phyloP scores from a whole-genome alignment of 257 asterid genomes.

The Solanum ossicruentum region DNA sequence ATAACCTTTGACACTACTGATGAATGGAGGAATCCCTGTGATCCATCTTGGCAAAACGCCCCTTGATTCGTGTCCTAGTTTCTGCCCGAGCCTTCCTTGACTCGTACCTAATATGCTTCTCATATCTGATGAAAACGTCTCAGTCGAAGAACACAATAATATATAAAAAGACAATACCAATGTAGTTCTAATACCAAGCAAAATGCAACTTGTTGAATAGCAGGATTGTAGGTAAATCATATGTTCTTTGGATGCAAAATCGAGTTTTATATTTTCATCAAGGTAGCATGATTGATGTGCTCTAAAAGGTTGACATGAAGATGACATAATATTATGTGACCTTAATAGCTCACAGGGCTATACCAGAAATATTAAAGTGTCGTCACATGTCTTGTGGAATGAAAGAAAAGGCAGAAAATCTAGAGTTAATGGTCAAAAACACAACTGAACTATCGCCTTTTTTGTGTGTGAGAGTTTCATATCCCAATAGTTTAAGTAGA shows the following conservation, averaged over 20 bases:
- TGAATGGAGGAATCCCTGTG: constrained; percentile 5
- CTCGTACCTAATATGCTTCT: constrained; percentile 81
- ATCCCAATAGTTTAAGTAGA: not conserved
- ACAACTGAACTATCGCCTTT: not conserved
- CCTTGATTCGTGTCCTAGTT: constrained; percentile 71
- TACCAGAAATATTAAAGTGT: not conserved
- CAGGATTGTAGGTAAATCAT: not conserved
- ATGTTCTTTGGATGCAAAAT: not conserved
- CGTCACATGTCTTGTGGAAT: not conserved
- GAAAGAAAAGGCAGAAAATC: not conserved
- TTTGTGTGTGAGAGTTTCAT: too few relatives aligned
- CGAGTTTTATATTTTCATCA: not conserved
- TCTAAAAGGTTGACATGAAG: not conserved
- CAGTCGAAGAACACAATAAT: not conserved
- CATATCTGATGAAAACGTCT: constrained; percentile 39
- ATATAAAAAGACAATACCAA: not conserved
- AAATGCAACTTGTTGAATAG: not conserved
- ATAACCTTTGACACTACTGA: not conserved
- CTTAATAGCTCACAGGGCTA: not conserved
- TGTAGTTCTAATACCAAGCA: not conserved
- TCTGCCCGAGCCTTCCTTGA: constrained; percentile 86
- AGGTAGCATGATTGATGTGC: not conserved
- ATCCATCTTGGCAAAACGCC: constrained; percentile 86
- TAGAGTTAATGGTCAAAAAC: not conserved
- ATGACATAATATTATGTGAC: not conserved